Base-by-base conservation (phyloP, 2,329 filamentous ascomycete species). In the Fusarium duplospermum region DNA sequence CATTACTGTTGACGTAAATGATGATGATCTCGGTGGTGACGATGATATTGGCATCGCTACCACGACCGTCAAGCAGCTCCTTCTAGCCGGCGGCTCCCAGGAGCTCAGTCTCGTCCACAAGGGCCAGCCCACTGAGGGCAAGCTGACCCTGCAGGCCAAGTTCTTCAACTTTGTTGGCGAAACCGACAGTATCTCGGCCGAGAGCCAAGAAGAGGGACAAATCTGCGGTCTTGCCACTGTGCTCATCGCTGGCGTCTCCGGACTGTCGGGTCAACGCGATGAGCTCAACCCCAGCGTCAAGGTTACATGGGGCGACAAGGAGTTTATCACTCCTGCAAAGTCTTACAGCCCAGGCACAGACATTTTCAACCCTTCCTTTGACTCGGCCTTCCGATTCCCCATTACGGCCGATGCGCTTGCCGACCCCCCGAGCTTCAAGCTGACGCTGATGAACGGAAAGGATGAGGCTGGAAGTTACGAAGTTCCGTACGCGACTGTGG, bases 251-350 rank as follows among this genome's bases (percentile, higher is more conserved):
- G 50, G 66, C 16, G 76, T 76, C 6, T 45, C 16, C 5, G 75
- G 76, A 0, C 61, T 78, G 0, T 61, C 66, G 10, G 76, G 76
- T 0, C 76, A 78, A 8, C 76, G 76, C 31, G 76, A 78, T 4
- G 76, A 78, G 33, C 76, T 78, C 58, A 77, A 76, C 35, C 76
- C 76, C 0, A 76, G 73, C 52, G 76, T 78, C 10, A 78, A 78
- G 57, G 73, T 78, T 0, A 61, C 62, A 1, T 77, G 75, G 76
- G 76, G 76, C 2, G 67, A 76, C 57, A 77, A 77, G 61, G 76
- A 78, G 6, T 77, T 75, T 2, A 68, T 61, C 33, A 78, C 76
- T 0, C 69, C 76, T 4, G 66, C 33, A 16, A 78, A 78, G 69
- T 72, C 67, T 11, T 78, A 78, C 22, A 68, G 56, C 16, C 76